A percentile compares a stretch with the other conserved stretches of the same genome.
phyloP scores from a whole-genome alignment of 192 early-diverging fungal species.

The Backusella sp. region DNA sequence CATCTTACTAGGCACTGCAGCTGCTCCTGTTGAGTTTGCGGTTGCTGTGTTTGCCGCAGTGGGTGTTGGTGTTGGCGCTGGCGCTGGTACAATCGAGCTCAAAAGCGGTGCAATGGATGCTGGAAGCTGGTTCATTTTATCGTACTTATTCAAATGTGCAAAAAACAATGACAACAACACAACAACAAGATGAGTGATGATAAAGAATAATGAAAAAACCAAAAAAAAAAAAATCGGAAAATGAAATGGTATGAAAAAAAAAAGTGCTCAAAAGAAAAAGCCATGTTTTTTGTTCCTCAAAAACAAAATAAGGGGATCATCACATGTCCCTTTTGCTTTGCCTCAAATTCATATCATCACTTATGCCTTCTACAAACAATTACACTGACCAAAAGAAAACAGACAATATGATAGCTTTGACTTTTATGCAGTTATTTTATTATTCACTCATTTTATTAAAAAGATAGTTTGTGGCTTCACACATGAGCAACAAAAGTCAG shows the following conservation, averaged over 20 bases:
- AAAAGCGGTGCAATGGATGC: conserved; percentile 15
- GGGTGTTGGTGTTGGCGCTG: not conserved
- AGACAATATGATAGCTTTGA: too few species aligned
- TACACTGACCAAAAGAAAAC: too few species aligned
- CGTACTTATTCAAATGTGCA: not conserved
- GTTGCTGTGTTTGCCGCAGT: not conserved
- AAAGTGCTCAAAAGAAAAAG: not conserved
- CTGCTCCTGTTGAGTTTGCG: not conserved
- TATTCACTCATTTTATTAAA: not conserved
- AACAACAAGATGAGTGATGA: not conserved
- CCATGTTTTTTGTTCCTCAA: not conserved
- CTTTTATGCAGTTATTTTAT: too few species aligned
- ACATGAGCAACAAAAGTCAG: not conserved
- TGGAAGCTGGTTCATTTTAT: conserved; percentile 19
- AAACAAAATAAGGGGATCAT: not conserved
- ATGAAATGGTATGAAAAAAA: not conserved
- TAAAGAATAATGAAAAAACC: not conserved
- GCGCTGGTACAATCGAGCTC: not conserved
- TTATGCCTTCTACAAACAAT: too few species aligned
- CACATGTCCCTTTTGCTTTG: not conserved
- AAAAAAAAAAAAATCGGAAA: not conserved
- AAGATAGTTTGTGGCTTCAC: not conserved
- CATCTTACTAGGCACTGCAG: conserved; percentile 3
- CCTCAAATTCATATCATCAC: too few species aligned
- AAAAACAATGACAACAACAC: not conserved